Conservation (phyloP, 116 monocot species). For the Iris pallida region DNA sequence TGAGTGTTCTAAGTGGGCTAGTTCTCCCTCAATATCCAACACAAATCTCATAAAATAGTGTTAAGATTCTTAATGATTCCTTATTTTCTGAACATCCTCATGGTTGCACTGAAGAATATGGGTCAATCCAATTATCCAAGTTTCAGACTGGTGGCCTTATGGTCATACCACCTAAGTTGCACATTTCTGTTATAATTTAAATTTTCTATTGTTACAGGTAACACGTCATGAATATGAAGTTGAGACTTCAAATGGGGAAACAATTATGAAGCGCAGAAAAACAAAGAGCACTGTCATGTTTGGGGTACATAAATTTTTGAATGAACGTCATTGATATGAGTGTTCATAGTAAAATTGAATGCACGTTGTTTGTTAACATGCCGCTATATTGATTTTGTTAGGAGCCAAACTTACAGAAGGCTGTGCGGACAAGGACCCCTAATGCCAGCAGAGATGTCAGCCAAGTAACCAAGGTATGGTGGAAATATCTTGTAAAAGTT, state of each 20-base stretch:
- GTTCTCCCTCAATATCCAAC: too few species aligned
- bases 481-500: background rate
- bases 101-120: too few species aligned
- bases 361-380: background rate
- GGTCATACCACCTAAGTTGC: too few species aligned
- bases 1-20: too few species aligned
- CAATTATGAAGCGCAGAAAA: conserved; percentile 77
- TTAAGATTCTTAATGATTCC: too few species aligned
- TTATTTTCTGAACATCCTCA: too few species aligned
- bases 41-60: too few species aligned
- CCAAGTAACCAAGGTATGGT: conserved; percentile 54
- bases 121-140: too few species aligned
- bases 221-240: conserved; percentile 94
- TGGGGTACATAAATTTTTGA: conserved; percentile 38
- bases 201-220: conserved; percentile 31
- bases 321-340: background rate
- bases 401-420: conserved; percentile 51
- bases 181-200: too few species aligned
- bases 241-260: conserved; percentile 73
- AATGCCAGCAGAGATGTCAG: conserved; percentile 27
- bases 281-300: conserved; percentile 76
- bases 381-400: conserved; percentile 22
- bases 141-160: too few species aligned
- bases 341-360: background rate
- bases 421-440: conserved; percentile 39